phyloP scores from a whole-genome alignment of 108 stramenopile genomes.

The Cyclotella sp. region DNA sequence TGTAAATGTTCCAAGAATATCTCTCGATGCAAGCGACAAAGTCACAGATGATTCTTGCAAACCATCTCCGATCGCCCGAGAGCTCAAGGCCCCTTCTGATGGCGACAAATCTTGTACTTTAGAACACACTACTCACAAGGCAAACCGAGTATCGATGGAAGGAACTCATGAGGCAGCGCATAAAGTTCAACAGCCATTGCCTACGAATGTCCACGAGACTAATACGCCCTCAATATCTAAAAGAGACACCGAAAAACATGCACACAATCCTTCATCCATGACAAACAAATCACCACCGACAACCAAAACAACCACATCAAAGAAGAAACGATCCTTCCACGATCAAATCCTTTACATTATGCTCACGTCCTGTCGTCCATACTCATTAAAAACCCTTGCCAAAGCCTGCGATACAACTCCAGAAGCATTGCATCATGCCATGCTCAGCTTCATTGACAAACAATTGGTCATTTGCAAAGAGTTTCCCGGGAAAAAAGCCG shows the following conservation, averaged over 20 bases:
- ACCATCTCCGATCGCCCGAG: no score
- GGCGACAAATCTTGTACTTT: no score
- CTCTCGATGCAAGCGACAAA: background rate
- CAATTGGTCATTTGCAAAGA: constrained; percentile 69
- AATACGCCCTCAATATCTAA: background rate
- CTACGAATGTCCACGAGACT: background rate
- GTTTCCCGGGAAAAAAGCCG: constrained; percentile 57
- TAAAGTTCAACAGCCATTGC: background rate
- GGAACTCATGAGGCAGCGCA: background rate
- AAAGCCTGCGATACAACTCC: constrained; percentile 66
- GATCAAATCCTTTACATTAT: constrained; percentile 72
- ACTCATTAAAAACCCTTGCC: constrained; percentile 72
- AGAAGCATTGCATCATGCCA: constrained; percentile 62
- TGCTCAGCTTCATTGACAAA: constrained; percentile 78
- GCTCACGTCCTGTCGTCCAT: constrained; percentile 72
- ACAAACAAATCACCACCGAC: background rate
- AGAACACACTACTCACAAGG: background rate
- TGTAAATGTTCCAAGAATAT: background rate
- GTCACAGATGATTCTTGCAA: no score
- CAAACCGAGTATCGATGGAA: background rate
- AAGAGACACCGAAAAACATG: background rate
- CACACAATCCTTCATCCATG: background rate
- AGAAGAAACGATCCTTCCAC: constrained; percentile 74
- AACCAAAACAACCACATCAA: background rate
- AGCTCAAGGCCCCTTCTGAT: no score